These are phyloP conservation scores for Bruguiera gymnorhiza DNA, from an alignment of 345 rosid species.

Conservation along the genomic window DNA sequence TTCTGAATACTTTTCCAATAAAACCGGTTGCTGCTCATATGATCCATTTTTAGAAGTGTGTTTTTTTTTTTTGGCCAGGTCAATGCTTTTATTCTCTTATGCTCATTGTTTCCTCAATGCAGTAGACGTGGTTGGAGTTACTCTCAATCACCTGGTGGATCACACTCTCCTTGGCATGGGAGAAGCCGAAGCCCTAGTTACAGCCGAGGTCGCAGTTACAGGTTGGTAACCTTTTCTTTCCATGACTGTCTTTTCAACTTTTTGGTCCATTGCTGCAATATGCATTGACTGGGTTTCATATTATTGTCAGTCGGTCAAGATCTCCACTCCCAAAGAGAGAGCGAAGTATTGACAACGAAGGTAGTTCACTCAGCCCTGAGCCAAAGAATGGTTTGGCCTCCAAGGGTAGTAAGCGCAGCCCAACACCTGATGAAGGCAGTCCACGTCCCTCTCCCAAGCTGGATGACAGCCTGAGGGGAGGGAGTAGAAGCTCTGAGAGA, in stretches of 20 bases:
- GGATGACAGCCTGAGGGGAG: constrained; percentile 33
- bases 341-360: constrained; percentile 40
- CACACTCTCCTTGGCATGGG: constrained; percentile 63
- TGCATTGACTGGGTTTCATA: not conserved
- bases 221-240: constrained; percentile 27
- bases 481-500: constrained; percentile 50
- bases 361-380: constrained; percentile 30
- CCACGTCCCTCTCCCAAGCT: constrained; percentile 28
- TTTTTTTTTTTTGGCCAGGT: not conserved
- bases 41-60: not conserved
- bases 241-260: not conserved
- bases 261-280: not conserved
- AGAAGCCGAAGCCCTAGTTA: constrained; percentile 86
- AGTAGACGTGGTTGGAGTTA: constrained; percentile 56
- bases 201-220: constrained; percentile 84
- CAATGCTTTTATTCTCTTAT: not conserved
- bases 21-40: not conserved
- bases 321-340: constrained; percentile 66
- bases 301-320: constrained; percentile 54
- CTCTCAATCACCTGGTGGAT: constrained; percentile 61
- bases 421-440: constrained; percentile 43
- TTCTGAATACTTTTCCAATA: not conserved
- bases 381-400: constrained; percentile 32
- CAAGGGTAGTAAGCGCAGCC: constrained; percentile 56
- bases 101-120: not conserved